Percentiles rank a stretch among this genome's conserved stretches.
Evolutionary conservation across 1,284 basidiomycete genomes (phyloP).

Genomic region (Serendipita sp.): DNA sequence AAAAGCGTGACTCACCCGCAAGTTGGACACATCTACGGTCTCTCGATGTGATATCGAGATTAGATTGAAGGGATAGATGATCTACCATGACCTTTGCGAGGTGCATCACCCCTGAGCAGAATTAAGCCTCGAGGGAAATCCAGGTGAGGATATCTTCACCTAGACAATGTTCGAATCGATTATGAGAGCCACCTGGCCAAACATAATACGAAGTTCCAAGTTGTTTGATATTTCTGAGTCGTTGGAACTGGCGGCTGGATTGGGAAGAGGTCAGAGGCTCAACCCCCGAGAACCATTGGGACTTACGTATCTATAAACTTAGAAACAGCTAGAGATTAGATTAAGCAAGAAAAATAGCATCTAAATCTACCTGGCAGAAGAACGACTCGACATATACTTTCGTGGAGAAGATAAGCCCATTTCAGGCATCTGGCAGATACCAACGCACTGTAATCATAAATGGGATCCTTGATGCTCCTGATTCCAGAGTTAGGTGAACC

Average conservation of each 20-base stretch:
- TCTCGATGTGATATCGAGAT: conserved; percentile 47
- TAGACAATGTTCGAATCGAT: conserved; percentile 64
- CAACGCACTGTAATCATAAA: conserved; percentile 34
- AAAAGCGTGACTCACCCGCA: conserved; percentile 54
- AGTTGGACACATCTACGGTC: conserved; percentile 55
- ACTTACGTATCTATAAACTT: conserved; percentile 36
- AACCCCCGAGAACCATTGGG: not conserved
- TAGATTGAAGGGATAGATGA: conserved; percentile 45
- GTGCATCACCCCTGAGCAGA: conserved; percentile 45
- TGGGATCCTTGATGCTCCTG: conserved; percentile 28
- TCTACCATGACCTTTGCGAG: conserved; percentile 47
- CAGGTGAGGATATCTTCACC: conserved; percentile 28
- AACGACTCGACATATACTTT: conserved; percentile 18
- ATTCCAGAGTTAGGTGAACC: no score
- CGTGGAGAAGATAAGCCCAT: conserved; percentile 18
- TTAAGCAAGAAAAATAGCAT: no score
- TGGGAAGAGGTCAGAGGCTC: not conserved
- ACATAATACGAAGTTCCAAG: conserved; percentile 61
- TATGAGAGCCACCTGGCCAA: conserved; percentile 62
- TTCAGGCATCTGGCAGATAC: conserved; percentile 6
- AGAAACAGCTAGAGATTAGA: no score
- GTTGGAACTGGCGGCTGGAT: conserved; percentile 54
- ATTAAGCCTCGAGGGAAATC: not conserved
- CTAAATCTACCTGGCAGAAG: conserved; percentile 16
- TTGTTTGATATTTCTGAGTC: conserved; percentile 59